Conservation (phyloP, 1,284 basidiomycete genomes). For the Tylopilus sp. region DNA sequence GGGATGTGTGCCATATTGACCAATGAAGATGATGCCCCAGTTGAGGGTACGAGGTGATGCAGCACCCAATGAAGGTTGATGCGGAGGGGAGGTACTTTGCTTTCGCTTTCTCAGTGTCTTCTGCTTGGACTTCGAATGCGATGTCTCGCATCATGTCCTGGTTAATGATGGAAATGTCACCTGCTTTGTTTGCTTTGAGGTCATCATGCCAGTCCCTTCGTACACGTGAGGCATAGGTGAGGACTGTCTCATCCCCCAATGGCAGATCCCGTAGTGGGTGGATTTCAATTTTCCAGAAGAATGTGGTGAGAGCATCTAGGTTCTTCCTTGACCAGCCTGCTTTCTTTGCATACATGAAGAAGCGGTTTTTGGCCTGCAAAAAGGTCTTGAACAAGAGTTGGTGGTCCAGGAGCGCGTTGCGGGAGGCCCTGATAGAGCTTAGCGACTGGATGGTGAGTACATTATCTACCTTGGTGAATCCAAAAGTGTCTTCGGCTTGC, state of each 20-base stretch:
- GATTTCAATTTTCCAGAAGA: not conserved
- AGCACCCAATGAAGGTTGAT: too few species aligned
- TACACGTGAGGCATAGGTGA: not conserved
- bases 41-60: too few species aligned
- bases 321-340: not conserved
- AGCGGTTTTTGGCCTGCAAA: not conserved
- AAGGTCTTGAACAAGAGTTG: not conserved
- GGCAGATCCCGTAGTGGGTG: not conserved
- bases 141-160: too few species aligned
- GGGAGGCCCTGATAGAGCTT: not conserved
- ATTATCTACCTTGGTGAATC: not conserved
- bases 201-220: not conserved
- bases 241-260: not conserved
- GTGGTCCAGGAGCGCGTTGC: not conserved
- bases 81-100: too few species aligned
- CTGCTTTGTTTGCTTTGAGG: not conserved
- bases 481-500: not conserved
- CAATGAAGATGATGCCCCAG: too few species aligned
- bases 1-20: too few species aligned
- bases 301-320: not conserved
- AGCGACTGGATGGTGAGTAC: not conserved
- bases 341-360: not conserved
- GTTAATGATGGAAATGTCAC: too few species aligned
- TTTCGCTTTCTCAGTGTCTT: too few species aligned
- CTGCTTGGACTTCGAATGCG: too few species aligned